A percentile compares a stretch with the other conserved stretches of the same genome.
These are phyloP conservation scores for Babesia bovis DNA, from an alignment of 169 alveolate genomes.

Conservation along the genomic window DNA sequence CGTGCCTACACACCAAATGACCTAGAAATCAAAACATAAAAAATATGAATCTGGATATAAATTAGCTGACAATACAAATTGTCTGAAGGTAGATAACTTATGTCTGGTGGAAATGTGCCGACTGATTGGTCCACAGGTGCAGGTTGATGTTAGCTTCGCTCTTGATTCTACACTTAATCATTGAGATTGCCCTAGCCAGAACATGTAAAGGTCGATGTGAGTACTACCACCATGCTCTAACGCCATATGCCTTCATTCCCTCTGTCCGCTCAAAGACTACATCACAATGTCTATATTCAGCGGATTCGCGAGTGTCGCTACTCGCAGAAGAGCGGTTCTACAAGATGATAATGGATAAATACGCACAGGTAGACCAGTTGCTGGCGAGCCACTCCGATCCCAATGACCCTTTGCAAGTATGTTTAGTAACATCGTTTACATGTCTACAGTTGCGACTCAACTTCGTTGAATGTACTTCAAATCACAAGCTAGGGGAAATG, in stretches of 20 bases:
- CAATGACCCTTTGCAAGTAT: slow-evolving; percentile 50
- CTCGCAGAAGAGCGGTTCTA: slow-evolving; percentile 54
- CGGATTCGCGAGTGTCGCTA: slow-evolving; percentile 30
- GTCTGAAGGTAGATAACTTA: too few species aligned
- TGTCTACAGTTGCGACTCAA: slow-evolving; percentile 68
- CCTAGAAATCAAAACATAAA: too few species aligned
- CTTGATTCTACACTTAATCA: background rate
- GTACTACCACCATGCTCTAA: background rate
- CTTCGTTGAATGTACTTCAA: slow-evolving; percentile 73
- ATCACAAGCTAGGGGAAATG: slow-evolving; percentile 76
- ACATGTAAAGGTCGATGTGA: background rate
- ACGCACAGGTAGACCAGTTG: slow-evolving; percentile 44
- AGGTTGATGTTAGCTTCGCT: slow-evolving; percentile 8
- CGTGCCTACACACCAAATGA: too few species aligned
- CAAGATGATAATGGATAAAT: slow-evolving; percentile 58
- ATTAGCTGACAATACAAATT: too few species aligned
- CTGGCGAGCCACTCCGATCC: slow-evolving; percentile 42
- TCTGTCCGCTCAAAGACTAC: background rate
- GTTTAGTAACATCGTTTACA: slow-evolving; percentile 26
- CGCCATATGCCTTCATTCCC: background rate
- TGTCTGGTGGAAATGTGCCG: too few species aligned
- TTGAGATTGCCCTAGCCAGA: background rate
- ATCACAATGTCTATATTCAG: background rate
- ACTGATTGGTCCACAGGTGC: background rate
- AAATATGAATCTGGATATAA: too few species aligned